Evolutionary conservation across 2,329 filamentous ascomycete species (phyloP).

Genomic region (Stagonosporopsis cucurbitacearum): DNA sequence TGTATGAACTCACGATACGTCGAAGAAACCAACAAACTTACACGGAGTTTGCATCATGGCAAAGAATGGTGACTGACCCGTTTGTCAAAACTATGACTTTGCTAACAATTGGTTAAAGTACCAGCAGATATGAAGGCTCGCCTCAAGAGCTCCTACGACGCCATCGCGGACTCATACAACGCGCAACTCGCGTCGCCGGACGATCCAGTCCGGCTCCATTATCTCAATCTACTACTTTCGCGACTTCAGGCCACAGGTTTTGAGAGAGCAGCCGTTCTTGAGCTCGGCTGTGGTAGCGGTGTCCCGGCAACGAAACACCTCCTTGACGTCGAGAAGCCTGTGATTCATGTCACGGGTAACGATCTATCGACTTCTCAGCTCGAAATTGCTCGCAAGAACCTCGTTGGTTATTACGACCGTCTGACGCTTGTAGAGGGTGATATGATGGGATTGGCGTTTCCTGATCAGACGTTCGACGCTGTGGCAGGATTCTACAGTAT

Average conservation of each 20-base stretch:
- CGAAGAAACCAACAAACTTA: not conserved
- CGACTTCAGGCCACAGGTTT: conserved; percentile 9
- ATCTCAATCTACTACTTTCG: conserved; percentile 27
- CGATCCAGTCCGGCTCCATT: conserved; percentile 32
- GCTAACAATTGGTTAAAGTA: not conserved
- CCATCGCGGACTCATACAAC: conserved; percentile 35
- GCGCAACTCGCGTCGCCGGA: conserved; percentile 28
- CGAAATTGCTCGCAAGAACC: conserved; percentile 37
- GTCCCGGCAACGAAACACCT: conserved; percentile 36
- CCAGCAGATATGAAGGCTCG: conserved; percentile 35
- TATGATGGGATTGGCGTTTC: conserved; percentile 52
- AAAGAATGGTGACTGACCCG: not conserved
- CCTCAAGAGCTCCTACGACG: conserved; percentile 40
- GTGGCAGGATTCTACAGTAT: conserved; percentile 62
- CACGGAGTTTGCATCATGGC: not conserved
- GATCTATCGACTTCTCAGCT: conserved; percentile 54
- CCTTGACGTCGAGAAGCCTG: conserved; percentile 20
- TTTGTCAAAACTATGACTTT: not conserved
- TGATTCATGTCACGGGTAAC: conserved; percentile 48
- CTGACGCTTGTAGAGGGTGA: conserved; percentile 47
- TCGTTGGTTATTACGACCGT: conserved; percentile 19
- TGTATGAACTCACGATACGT: not conserved
- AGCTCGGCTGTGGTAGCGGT: conserved; percentile 42
- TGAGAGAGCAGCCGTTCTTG: conserved; percentile 18
- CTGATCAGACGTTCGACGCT: conserved; percentile 52